These are phyloP conservation scores for Dioscorea alata DNA, from an alignment of 106 monocot genomes.

Conservation along the genomic window DNA sequence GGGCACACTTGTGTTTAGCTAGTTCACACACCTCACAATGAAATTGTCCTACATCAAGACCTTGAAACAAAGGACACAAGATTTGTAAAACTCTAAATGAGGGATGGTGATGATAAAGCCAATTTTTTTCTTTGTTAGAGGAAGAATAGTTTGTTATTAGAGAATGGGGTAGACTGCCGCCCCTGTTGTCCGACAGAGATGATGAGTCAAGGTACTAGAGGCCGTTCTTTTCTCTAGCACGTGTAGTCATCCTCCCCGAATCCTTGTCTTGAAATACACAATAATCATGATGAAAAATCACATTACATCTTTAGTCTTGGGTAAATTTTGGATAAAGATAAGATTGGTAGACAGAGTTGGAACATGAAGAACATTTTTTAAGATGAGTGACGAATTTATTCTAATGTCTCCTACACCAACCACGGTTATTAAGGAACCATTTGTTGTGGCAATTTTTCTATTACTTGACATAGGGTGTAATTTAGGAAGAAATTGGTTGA, in stretches of 20 bases:
- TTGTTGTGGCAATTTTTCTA: background rate
- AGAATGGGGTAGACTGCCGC: background rate
- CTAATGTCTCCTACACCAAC: too few species aligned
- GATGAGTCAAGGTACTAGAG: background rate
- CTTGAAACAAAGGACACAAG: background rate
- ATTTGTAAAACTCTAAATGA: background rate
- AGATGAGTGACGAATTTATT: background rate
- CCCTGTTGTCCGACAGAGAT: too few species aligned
- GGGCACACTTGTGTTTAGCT: background rate
- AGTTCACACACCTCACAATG: background rate
- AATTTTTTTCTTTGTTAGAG: background rate
- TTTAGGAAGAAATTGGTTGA: background rate
- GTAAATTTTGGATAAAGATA: background rate
- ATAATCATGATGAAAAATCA: background rate
- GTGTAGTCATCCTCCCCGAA: background rate
- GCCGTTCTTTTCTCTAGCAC: background rate
- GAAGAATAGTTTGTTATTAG: background rate
- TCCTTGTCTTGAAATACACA: background rate
- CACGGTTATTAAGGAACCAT: too few species aligned
- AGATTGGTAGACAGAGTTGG: background rate
- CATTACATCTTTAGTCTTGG: background rate
- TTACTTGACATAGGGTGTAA: background rate
- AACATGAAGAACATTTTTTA: background rate
- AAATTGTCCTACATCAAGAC: too few species aligned
- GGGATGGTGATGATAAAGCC: background rate